Conservation (phyloP, 768 basidiomycete species). For the Hygrophorus pudorinus region DNA sequence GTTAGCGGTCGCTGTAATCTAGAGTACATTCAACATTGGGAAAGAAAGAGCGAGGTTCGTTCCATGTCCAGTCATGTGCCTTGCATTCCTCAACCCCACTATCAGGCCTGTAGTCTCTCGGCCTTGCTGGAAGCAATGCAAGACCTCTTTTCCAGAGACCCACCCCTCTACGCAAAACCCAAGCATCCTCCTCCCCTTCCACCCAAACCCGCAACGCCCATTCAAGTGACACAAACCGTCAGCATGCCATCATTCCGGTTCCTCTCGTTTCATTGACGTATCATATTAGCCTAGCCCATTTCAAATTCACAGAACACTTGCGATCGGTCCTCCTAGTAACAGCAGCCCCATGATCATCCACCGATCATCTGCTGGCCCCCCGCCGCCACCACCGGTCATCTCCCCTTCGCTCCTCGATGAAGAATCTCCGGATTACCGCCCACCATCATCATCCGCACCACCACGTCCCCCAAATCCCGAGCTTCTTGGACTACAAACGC, state of each 20-base stretch:
- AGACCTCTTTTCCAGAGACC: constrained; percentile 71
- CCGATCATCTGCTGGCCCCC: neutral
- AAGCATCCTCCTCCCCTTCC: constrained; percentile 28
- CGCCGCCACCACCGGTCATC: neutral
- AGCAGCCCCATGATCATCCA: constrained; percentile 2
- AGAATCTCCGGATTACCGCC: constrained; percentile 26
- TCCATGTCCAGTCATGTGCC: constrained; percentile 9
- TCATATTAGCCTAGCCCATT: too few species aligned
- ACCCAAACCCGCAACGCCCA: constrained; percentile 18
- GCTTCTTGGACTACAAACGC: constrained; percentile 67
- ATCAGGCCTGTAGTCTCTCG: constrained; percentile 67
- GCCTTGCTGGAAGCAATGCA: constrained; percentile 71
- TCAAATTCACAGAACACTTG: neutral
- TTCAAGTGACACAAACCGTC: too few species aligned
- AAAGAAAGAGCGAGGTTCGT: constrained; percentile 69
- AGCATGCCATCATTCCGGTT: neutral
- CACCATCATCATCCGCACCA: constrained; percentile 12
- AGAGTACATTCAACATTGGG: constrained; percentile 71
- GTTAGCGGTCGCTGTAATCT: constrained; percentile 65
- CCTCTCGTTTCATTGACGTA: constrained; percentile 6
- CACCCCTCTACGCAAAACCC: constrained; percentile 87
- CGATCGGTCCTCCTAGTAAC: constrained; percentile 5
- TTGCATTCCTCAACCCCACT: constrained; percentile 9
- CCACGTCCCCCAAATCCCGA: constrained; percentile 86
- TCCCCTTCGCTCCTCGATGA: constrained; percentile 40